Conservation (phyloP, 2,329 filamentous ascomycete genomes). For the Penicillium sp. region DNA sequence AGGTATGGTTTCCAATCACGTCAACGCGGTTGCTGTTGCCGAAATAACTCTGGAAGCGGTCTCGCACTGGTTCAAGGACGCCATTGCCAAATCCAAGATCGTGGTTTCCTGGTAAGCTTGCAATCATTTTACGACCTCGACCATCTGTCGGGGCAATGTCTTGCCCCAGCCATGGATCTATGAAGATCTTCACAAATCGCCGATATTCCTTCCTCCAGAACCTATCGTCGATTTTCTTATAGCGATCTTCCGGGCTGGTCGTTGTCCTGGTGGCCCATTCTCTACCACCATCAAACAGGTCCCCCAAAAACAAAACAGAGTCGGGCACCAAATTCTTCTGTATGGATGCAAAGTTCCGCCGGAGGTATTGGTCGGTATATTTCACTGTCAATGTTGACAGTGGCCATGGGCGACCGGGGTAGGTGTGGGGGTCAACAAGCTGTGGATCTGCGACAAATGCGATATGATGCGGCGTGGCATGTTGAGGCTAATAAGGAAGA, state of each 20-base stretch:
- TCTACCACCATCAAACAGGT: conserved; percentile 92
- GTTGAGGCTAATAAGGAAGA: conserved; percentile 63
- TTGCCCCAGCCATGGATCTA: conserved; percentile 67
- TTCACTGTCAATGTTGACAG: conserved; percentile 67
- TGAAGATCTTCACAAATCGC: conserved; percentile 85
- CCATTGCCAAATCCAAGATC: conserved; percentile 89
- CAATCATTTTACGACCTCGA: conserved; percentile 75
- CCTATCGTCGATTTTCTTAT: conserved; percentile 73
- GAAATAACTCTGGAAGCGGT: conserved; percentile 86
- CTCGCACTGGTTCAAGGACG: conserved; percentile 77
- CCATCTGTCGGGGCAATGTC: conserved; percentile 62
- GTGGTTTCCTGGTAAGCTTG: conserved; percentile 90
- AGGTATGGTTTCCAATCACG: conserved; percentile 90
- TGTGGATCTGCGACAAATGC: conserved; percentile 89
- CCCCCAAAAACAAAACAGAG: conserved; percentile 87
- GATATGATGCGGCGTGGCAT: conserved; percentile 79
- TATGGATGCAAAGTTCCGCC: conserved; percentile 77
- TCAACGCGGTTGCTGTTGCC: conserved; percentile 91
- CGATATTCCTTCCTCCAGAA: conserved; percentile 88
- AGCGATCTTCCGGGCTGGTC: conserved; percentile 66
- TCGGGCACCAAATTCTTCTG: conserved; percentile 80
- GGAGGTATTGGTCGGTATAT: conserved; percentile 89
- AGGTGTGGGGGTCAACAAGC: conserved; percentile 92
- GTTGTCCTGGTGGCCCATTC: conserved; percentile 82
- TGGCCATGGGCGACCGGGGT: conserved; percentile 79